Evolutionary conservation across 176 grass and related monocot species (phyloP).

Genomic region (Raddia guianensis): DNA sequence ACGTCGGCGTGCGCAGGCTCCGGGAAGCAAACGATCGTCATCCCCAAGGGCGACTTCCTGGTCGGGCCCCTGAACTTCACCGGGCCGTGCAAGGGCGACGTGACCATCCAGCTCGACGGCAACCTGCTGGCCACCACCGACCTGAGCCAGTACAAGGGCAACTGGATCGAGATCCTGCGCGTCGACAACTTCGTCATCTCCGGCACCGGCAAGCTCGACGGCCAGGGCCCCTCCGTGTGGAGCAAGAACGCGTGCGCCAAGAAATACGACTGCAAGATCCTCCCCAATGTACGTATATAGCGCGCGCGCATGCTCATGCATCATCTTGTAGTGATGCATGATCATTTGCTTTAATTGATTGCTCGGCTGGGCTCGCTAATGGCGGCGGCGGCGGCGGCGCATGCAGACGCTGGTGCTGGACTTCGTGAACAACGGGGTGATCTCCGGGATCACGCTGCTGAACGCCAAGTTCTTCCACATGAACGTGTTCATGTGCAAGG

Average conservation of each 20-base stretch:
- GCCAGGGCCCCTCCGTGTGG: conserved; percentile 45
- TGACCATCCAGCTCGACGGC: conserved; percentile 32
- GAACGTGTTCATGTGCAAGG: conserved; percentile 42
- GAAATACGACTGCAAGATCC: conserved; percentile 17
- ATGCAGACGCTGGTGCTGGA: conserved; percentile 40
- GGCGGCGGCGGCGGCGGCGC: no score
- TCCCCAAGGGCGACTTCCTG: conserved; percentile 34
- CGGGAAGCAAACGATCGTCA: conserved; percentile 9
- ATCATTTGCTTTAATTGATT: no score
- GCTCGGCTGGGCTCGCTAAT: no score
- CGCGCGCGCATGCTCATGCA: no score
- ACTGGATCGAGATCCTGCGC: conserved; percentile 43
- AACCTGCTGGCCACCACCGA: conserved; percentile 27
- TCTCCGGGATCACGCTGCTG: conserved; percentile 32
- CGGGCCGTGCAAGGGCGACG: conserved; percentile 48
- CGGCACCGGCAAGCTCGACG: conserved; percentile 35
- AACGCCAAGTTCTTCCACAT: conserved; percentile 59
- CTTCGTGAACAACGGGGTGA: background rate
- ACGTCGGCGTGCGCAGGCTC: background rate
- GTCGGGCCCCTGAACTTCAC: conserved; percentile 32
- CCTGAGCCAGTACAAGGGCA: background rate
- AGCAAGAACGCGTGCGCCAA: conserved; percentile 37
- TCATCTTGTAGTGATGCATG: no score
- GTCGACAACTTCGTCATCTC: conserved; percentile 32
- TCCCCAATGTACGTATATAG: conserved; percentile 30